Evolutionary conservation across 208 protist species (phyloP), one percentile per base, ranked within the genome.

Genomic region (Acanthamoeba sp.): DNA sequence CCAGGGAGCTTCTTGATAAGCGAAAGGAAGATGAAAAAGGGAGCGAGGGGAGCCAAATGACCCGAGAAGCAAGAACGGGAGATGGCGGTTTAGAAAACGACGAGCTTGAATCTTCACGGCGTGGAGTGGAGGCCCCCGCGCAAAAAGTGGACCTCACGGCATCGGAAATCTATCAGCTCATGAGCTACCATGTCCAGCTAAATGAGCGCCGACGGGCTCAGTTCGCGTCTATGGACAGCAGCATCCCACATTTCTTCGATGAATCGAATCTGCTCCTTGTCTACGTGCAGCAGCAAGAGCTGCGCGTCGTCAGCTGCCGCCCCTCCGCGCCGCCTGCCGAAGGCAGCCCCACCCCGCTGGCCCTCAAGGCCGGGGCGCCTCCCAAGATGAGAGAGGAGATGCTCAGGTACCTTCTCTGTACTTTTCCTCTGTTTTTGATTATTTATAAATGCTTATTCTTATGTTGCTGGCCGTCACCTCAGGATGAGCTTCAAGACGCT

Each of bases 401-500:
- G 12, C 55, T 62, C 20, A 16, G 55, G 55, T 62, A 27, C 55
- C 20, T 24, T 18, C 55, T 62, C 55, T 24, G 12, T 62, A 7
- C 12, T 5, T 27, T n/a, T 62, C 2, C 20, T 62, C 5, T 50
- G 12, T 50, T 12, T n/a, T n/a, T n/a, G n/a, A 50, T 50, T 50
- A 50, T 50, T 50, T 50, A 50, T 50, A 16, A 16, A 50, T 50
- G 12, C 12, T 50, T 50, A 50, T 50, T 16, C 12, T 50, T 50
- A 50, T 50, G 45, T 50, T 4, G 12, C 45, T 50, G 4, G 45
- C 9, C 45, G 45, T 12, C 45, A 50, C 12, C n/a, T n/a, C 55
- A 62, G 55, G 55, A 62, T 62, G 55, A 62, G 55, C 22, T 62
- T 62, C 55, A 62, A 62, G 55, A 62, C 55, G 55, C 55, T 62